phyloP scores from a whole-genome alignment of 768 basidiomycete genomes.

The Termitomyces sp. region DNA sequence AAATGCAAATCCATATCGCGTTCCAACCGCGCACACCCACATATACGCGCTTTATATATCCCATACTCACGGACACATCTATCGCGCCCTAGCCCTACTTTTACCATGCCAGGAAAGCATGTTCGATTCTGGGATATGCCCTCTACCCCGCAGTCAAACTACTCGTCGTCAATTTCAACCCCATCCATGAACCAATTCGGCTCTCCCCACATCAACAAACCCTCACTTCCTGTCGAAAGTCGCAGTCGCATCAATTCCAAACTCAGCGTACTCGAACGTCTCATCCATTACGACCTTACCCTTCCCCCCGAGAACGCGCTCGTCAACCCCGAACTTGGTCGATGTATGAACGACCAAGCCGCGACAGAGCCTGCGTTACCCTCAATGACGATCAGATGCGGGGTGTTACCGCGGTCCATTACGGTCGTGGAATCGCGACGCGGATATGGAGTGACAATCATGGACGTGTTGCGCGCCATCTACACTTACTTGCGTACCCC shows the following conservation, averaged over 20 bases:
- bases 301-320: constrained; percentile 6
- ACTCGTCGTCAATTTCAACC: constrained; percentile 13
- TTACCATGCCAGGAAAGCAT: constrained; percentile 26
- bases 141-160: constrained; percentile 13
- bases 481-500: constrained; percentile 39
- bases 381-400: constrained; percentile 27
- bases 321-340: constrained; percentile 18
- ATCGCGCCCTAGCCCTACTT: neutral
- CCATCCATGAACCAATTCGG: constrained; percentile 10
- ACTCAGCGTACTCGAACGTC: constrained; percentile 6
- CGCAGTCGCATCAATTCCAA: constrained; percentile 14
- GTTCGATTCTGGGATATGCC: constrained; percentile 21
- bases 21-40: neutral
- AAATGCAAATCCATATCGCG: neutral
- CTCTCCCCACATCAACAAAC: constrained; percentile 13
- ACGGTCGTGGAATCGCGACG: constrained; percentile 24
- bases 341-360: constrained; percentile 26
- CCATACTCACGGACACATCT: neutral
- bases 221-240: constrained; percentile 12
- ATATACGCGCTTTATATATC: neutral
- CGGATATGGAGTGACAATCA: constrained; percentile 26
- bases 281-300: constrained; percentile 13
- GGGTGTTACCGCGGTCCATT: constrained; percentile 28
- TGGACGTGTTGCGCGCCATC: constrained; percentile 46
- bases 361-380: constrained; percentile 30